Evolutionary conservation across 306 rosid species (phyloP), one percentile per base, ranked within the genome.

Genomic region (Arachis stenosperma): DNA sequence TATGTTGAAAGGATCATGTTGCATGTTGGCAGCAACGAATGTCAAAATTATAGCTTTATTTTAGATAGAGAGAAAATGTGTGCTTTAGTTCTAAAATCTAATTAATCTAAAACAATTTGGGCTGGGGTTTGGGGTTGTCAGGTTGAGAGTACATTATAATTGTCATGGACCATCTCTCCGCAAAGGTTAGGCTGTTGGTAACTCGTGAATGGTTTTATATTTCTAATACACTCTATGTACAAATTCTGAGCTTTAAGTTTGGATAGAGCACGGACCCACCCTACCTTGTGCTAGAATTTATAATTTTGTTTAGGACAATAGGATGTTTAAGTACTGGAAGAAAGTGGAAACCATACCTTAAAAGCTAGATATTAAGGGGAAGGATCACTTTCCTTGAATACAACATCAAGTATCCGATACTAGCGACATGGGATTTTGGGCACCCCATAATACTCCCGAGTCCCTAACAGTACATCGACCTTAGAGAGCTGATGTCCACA

Each of bases 31-130:
- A 52, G 47, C 47, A 39, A 8, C 50, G 9, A 58, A 73, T 65
- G 66, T 37, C 48, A 30, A 58, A 11, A 11, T 14, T 51, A 13
- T 67, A 40, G 60, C 30, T 33, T 63, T 13, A 57, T 52, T 37
- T 36, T 61, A 61, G 72, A 56, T 48, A 74, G 61, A 15, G 54
- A 30, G 30, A 42, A 57, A 50, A 52, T 59, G 51, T 63, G 51
- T 39, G 15, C 33, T 10, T 9, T 56, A 62, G 60, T 65, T 71
- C 39, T 58, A 50, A 77, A 80, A 46, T 71, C 47, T 37, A 51
- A 60, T 44, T 40, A 61, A 10, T 7, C n/a, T 9, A 11, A 30
- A n/a, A 8, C 65, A 73, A 33, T 33, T 33, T 60, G 61, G 53
- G 40, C 53, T 41, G n/a, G 33, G 13, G 42, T 52, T 22, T 50